Conservation (phyloP, 371 early-diverging fungal genomes). For the Racocetra persica region DNA sequence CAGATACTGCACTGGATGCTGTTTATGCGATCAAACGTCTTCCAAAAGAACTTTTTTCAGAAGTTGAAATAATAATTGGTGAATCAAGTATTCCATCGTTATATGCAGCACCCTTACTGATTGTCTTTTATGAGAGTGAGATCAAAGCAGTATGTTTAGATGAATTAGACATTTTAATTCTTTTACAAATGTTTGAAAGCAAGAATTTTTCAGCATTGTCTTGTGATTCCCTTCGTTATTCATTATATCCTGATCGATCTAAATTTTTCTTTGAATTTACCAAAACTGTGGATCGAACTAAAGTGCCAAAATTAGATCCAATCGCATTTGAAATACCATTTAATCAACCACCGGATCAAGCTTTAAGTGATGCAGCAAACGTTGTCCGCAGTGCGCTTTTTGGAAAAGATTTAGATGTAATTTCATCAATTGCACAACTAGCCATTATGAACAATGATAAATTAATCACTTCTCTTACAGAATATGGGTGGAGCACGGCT, state of each 20-base stretch:
- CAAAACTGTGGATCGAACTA: neutral
- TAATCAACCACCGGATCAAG: neutral
- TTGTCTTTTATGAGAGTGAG: neutral
- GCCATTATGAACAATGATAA: neutral
- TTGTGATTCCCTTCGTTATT: too few species aligned
- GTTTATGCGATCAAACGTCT: too few species aligned
- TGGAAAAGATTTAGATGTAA: neutral
- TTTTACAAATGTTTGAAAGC: too few species aligned
- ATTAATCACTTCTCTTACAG: neutral
- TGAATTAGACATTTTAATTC: too few species aligned
- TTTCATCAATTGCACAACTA: neutral
- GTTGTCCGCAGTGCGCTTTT: neutral
- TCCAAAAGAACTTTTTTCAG: too few species aligned
- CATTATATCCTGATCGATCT: neutral
- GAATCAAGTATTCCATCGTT: too few species aligned
- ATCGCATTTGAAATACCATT: neutral
- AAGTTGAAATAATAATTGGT: too few species aligned
- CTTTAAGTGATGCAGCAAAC: neutral
- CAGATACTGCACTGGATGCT: too few species aligned
- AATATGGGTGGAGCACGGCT: neutral
- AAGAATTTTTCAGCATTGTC: too few species aligned
- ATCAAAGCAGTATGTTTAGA: too few species aligned
- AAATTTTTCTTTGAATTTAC: neutral
- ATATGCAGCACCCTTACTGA: neutral
- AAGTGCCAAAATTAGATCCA: neutral